phyloP scores from a whole-genome alignment of 176 grass and related monocot genomes.

The Metroxylon sagu region DNA sequence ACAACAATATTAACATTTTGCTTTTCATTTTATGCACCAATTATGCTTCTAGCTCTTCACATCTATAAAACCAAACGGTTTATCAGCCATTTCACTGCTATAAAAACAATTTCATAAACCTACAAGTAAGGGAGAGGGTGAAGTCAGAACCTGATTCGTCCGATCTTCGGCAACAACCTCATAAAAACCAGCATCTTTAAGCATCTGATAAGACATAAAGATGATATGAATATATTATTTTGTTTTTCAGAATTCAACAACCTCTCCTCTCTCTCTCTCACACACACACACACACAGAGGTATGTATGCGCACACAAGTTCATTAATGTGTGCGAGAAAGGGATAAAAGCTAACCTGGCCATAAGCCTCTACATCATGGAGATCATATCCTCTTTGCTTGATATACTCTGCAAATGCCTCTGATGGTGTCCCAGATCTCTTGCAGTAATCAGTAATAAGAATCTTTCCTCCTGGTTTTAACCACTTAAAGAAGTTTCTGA shows the following conservation, averaged over 20 bases:
- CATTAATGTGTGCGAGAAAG: neutral
- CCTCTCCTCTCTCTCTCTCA: no score
- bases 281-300: no score
- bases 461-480: slow-evolving; percentile 88
- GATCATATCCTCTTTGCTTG: slow-evolving; percentile 79
- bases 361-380: slow-evolving; percentile 85
- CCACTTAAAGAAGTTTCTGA: slow-evolving; percentile 90
- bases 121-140: no score
- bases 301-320: no score
- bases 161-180: slow-evolving; percentile 74
- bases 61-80: no score
- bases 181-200: slow-evolving; percentile 65
- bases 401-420: slow-evolving; percentile 78
- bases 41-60: no score
- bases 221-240: no score
- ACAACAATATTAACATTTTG: no score
- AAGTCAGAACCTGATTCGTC: slow-evolving; percentile 54
- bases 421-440: slow-evolving; percentile 55
- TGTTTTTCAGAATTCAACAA: no score
- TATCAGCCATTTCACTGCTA: no score
- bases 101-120: no score
- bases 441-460: slow-evolving; percentile 93
- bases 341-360: slow-evolving; percentile 49
- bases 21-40: no score
- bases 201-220: slow-evolving; percentile 43